Conservation (phyloP, 148 eudicot species). For the Persicaria tinctoria region DNA sequence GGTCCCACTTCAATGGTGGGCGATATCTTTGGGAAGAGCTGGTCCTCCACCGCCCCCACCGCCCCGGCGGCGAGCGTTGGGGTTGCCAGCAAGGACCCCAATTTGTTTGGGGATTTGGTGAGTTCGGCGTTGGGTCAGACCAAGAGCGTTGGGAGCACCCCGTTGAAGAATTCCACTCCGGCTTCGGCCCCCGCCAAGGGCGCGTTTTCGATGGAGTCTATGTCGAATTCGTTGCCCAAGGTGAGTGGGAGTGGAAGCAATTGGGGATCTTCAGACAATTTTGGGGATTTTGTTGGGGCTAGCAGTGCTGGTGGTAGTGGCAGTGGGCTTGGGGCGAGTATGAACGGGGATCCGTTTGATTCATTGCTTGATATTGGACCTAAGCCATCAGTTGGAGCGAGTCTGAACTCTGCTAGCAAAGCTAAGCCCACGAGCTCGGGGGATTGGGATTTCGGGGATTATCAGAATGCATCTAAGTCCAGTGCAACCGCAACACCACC, state of each 20-base stretch:
- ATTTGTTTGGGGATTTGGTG: constrained; percentile 78
- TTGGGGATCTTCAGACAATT: constrained; percentile 26
- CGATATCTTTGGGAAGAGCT: constrained; percentile 74
- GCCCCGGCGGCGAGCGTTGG: constrained; percentile 30
- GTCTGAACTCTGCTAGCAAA: constrained; percentile 35
- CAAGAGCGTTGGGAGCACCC: constrained; percentile 42
- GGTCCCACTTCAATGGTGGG: constrained; percentile 82
- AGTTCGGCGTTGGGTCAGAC: constrained; percentile 53
- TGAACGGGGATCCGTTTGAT: constrained; percentile 63
- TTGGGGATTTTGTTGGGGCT: constrained; percentile 24
- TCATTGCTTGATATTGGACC: constrained; percentile 57
- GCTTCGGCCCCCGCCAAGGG: constrained; percentile 21
- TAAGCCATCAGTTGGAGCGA: constrained; percentile 33
- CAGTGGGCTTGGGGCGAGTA: constrained; percentile 32
- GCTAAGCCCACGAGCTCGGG: constrained; percentile 18
- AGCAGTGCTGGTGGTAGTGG: constrained; percentile 26
- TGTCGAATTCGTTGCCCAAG: constrained; percentile 63
- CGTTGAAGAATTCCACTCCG: constrained; percentile 48
- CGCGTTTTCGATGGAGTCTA: constrained; percentile 50
- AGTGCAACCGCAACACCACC: constrained; percentile 21
- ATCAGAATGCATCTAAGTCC: constrained; percentile 50
- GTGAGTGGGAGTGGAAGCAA: constrained; percentile 17
- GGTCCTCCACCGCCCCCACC: constrained; percentile 33
- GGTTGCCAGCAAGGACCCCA: constrained; percentile 65
- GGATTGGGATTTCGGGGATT: constrained; percentile 50